Evolutionary conservation across 2,329 filamentous ascomycete species (phyloP).

Genomic region (Phoma sp.): DNA sequence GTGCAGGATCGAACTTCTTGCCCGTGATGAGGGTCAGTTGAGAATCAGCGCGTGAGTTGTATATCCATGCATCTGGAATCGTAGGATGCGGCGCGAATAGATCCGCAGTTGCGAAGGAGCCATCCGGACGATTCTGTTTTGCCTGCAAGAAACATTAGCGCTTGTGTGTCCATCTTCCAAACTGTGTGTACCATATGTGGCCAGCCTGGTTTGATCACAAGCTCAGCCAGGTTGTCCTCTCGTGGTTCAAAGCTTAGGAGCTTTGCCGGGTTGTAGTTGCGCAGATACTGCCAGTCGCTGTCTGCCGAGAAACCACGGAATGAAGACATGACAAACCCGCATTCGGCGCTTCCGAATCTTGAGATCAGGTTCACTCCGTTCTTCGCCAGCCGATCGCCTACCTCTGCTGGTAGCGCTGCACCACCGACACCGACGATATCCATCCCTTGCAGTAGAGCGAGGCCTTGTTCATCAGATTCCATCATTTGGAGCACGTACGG

Average conservation of each 20-base stretch:
- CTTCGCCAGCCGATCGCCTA: slow-evolving; percentile 62
- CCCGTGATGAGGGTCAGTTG: slow-evolving; percentile 69
- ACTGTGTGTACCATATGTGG: slow-evolving; percentile 55
- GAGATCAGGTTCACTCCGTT: slow-evolving; percentile 64
- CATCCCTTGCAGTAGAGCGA: slow-evolving; percentile 67
- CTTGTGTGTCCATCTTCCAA: not conserved
- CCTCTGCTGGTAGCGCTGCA: slow-evolving; percentile 60
- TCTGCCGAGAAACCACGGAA: slow-evolving; percentile 62
- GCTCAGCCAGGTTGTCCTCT: slow-evolving; percentile 54
- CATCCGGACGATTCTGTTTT: slow-evolving; percentile 64
- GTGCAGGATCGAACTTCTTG: slow-evolving; percentile 72
- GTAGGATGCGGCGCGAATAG: slow-evolving; percentile 63
- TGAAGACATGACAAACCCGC: slow-evolving; percentile 69
- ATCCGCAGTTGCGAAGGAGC: slow-evolving; percentile 68
- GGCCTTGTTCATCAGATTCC: slow-evolving; percentile 84
- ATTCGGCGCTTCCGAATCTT: slow-evolving; percentile 70
- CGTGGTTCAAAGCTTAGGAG: slow-evolving; percentile 58
- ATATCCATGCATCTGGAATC: slow-evolving; percentile 64
- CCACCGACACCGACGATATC: slow-evolving; percentile 69
- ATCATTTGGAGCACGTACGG: slow-evolving; percentile 90
- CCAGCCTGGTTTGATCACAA: slow-evolving; percentile 64
- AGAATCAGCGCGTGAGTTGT: slow-evolving; percentile 66
- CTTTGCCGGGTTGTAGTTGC: slow-evolving; percentile 47
- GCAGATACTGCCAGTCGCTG: slow-evolving; percentile 67
- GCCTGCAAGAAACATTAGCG: slow-evolving; percentile 38